Conservation (phyloP, 2,329 filamentous ascomycete genomes). For the Verticillium dahliae region DNA sequence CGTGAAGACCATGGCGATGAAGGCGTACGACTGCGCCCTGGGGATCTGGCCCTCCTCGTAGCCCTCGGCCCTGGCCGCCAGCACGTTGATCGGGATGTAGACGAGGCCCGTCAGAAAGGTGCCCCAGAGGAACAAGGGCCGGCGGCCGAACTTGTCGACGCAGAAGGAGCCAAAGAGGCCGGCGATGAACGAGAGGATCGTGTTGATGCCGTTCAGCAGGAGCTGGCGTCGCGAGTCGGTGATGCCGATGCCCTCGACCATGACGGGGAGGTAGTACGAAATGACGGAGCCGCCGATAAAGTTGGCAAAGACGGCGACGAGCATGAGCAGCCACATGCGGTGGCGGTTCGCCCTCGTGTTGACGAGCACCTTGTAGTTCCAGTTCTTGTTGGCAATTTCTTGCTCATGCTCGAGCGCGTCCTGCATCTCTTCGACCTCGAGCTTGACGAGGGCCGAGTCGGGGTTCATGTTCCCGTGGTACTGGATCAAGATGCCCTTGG, state of each 20-base stretch:
- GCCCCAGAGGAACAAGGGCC: conserved; percentile 36
- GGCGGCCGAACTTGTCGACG: conserved; percentile 37
- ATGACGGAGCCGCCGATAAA: conserved; percentile 42
- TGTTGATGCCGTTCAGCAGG: conserved; percentile 31
- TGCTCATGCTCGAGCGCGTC: conserved; percentile 37
- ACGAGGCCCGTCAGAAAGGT: conserved; percentile 24
- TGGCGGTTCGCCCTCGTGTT: conserved; percentile 40
- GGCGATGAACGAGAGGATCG: conserved; percentile 32
- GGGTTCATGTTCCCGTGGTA: conserved; percentile 36
- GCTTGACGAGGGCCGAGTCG: conserved; percentile 20
- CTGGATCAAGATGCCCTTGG: conserved; percentile 23
- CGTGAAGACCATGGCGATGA: conserved; percentile 31
- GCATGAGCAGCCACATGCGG: conserved; percentile 37
- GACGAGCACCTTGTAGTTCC: conserved; percentile 36
- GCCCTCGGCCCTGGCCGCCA: conserved; percentile 19
- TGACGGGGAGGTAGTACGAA: conserved; percentile 37
- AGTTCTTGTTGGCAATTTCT: conserved; percentile 24
- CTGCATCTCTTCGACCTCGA: conserved; percentile 39
- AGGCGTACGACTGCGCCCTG: conserved; percentile 6
- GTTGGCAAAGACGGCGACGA: conserved; percentile 41
- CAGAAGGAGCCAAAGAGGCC: conserved; percentile 31
- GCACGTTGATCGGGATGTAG: conserved; percentile 22
- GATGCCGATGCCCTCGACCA: conserved; percentile 37
- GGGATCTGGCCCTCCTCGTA: conserved; percentile 14
- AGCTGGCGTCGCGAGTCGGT: conserved; percentile 24